Conservation (phyloP, 306 rosid genomes). For the Gastrolobium bilobum region DNA sequence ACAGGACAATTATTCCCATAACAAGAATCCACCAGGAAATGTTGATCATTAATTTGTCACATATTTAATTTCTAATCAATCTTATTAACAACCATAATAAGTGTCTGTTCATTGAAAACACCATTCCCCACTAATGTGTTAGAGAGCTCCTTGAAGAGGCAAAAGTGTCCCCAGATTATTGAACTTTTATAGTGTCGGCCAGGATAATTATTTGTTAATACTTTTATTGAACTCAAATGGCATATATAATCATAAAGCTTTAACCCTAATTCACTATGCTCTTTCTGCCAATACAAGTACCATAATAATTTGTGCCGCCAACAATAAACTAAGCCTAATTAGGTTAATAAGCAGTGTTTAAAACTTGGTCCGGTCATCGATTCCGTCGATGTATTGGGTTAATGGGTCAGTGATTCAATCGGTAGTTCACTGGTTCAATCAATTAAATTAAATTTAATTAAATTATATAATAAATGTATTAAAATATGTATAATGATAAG, state of each 20-base stretch:
- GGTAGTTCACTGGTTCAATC: no score
- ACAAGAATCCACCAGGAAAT: conserved; percentile 41
- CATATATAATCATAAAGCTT: conserved; percentile 1
- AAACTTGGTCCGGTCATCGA: no score
- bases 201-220: conserved; percentile 29
- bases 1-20: conserved; percentile 40
- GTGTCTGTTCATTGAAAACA: conserved; percentile 49
- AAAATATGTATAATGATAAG: no score
- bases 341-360: background rate
- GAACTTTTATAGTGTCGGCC: conserved; percentile 40
- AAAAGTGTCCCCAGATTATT: conserved; percentile 49
- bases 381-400: no score
- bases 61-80: conserved; percentile 50
- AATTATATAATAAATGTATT: no score
- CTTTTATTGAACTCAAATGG: background rate
- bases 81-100: conserved; percentile 3
- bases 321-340: background rate
- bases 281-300: conserved; percentile 7
- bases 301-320: conserved; percentile 33
- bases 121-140: conserved; percentile 41
- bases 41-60: conserved; percentile 33
- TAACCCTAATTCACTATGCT: background rate
- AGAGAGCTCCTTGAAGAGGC: conserved; percentile 44
- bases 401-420: no score
- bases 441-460: no score